Evolutionary conservation across 1,284 basidiomycete genomes (phyloP).

Genomic region (Apiotrichum siamense): DNA sequence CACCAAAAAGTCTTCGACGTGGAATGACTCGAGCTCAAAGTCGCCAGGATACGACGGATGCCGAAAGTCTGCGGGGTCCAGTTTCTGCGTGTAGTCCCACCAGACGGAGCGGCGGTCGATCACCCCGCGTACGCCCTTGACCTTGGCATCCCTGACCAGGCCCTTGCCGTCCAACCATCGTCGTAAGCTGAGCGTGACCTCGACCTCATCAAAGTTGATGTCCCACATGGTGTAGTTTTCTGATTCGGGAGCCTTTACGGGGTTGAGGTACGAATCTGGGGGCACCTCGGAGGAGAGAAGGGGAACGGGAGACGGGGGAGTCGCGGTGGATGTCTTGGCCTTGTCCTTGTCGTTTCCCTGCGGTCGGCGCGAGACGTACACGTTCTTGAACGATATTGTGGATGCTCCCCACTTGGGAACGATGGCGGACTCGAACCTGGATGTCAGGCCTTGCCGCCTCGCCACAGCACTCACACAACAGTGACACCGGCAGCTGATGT

Average conservation of each 20-base stretch:
- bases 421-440: constrained; percentile 85
- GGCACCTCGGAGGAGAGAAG: constrained; percentile 37
- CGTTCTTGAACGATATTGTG: constrained; percentile 91
- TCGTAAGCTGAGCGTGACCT: constrained; percentile 88
- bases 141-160: constrained; percentile 77
- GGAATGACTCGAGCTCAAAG: constrained; percentile 84
- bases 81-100: constrained; percentile 75
- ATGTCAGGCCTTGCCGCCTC: not conserved
- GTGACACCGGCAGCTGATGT: constrained; percentile 89
- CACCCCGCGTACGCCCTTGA: constrained; percentile 90
- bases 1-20: constrained; percentile 85
- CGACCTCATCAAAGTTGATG: constrained; percentile 85
- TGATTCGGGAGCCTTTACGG: constrained; percentile 23
- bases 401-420: constrained; percentile 97
- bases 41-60: constrained; percentile 70
- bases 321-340: constrained; percentile 26
- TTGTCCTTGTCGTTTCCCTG: constrained; percentile 10
- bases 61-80: constrained; percentile 72
- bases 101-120: constrained; percentile 83
- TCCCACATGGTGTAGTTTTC: constrained; percentile 82
- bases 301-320: constrained; percentile 33
- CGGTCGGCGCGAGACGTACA: constrained; percentile 83
- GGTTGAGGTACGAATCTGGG: constrained; percentile 32
- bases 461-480: constrained; percentile 55
- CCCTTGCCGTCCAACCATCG: constrained; percentile 96